Evolutionary conservation across 1,284 basidiomycete species (phyloP).

Genomic region (Anthracocystis setariae): DNA sequence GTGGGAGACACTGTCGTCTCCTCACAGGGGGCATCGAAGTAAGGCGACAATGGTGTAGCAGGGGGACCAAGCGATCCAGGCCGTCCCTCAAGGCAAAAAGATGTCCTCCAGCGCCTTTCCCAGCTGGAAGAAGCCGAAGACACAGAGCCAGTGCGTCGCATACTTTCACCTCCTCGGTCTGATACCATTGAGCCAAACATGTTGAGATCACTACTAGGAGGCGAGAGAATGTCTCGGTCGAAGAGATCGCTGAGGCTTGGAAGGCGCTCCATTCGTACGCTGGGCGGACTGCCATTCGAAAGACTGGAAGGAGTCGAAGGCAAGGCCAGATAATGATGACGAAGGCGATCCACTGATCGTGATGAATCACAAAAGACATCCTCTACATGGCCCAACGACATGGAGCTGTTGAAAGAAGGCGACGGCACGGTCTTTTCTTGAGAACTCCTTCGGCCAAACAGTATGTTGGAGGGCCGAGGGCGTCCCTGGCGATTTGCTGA

Average conservation of each 20-base stretch:
- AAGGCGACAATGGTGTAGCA: slow-evolving; percentile 35
- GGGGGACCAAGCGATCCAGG: slow-evolving; percentile 26
- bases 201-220: slow-evolving; percentile 18
- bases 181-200: slow-evolving; percentile 10
- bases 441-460: slow-evolving; percentile 23
- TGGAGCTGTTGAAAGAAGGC: slow-evolving; percentile 50
- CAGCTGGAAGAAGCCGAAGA: slow-evolving; percentile 27
- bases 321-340: slow-evolving; percentile 31
- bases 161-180: slow-evolving; percentile 9
- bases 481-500: slow-evolving; percentile 40
- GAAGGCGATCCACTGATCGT: slow-evolving; percentile 26
- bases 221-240: slow-evolving; percentile 37
- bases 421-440: slow-evolving; percentile 45
- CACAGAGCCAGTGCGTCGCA: slow-evolving; percentile 23
- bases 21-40: slow-evolving; percentile 7
- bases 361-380: slow-evolving; percentile 44
- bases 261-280: slow-evolving; percentile 20
- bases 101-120: slow-evolving; percentile 14
- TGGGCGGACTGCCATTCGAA: slow-evolving; percentile 20
- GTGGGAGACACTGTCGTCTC: slow-evolving; percentile 16
- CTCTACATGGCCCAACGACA: slow-evolving; percentile 34
- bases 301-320: slow-evolving; percentile 33
- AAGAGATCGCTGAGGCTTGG: slow-evolving; percentile 41
- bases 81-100: slow-evolving; percentile 14
- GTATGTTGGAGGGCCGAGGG: slow-evolving; percentile 29